Evolutionary conservation across 495 filamentous ascomycete species (phyloP), one percentile per base, ranked within the genome.

Genomic region (Xylaria longipes): DNA sequence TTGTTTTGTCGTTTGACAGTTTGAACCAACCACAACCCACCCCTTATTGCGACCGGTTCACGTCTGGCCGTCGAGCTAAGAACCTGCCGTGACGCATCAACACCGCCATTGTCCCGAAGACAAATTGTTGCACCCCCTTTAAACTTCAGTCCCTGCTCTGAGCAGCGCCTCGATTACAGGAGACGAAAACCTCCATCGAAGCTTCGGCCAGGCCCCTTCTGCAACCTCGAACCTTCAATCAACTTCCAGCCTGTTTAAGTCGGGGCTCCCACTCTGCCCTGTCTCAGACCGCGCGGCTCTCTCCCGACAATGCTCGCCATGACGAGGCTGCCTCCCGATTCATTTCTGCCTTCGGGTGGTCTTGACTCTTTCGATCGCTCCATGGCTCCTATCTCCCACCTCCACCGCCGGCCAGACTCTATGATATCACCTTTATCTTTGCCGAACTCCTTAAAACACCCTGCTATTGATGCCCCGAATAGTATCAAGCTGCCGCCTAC

Each of bases 341-440:
- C 80, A 15, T 78, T 80, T 68, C 75, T 73, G 76, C 80, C 79
- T 11, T 65, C 70, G 54, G 74, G 77, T 57, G 58, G 70, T 27
- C 14, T 71, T 50, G 69, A 71, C 69, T 48, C 61, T 14, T 71
- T 60, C 56, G 61, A 71, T 48, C 75, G 66, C n/a, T 56, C 71
- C 17, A 73, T 74, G 39, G 41, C 68, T 5, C 69, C 74, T 57
- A 27, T 68, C 41, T 72, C 80, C 64, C 73, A 72, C 45, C 71
- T 78, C 29, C 73, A 76, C 73, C 70, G 62, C 68, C 80, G 79
- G 45, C 72, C 80, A 37, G 73, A 79, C 50, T 79, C 82, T 31
- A 64, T 84, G 65, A 82, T 84, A 61, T 84, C 83, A 6, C 83
- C 82, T 12, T 68, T 85, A 50, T 70, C 79, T 31, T 73, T 85